phyloP scores from a whole-genome alignment of 2,329 filamentous ascomycete species.

The Penicillium hordei region DNA sequence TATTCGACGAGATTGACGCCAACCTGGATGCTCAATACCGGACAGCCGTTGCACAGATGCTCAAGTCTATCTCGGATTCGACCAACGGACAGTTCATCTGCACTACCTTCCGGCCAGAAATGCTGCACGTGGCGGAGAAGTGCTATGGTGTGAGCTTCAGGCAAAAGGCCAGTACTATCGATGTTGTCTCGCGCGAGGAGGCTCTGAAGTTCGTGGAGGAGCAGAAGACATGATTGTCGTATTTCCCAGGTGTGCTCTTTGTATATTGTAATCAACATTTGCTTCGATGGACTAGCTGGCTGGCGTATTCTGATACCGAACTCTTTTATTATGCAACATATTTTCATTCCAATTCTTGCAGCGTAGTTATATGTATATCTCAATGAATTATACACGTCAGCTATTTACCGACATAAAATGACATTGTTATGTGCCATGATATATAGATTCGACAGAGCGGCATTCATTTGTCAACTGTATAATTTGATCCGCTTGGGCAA shows the following conservation, averaged over 20 bases:
- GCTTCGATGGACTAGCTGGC: conserved; percentile 18
- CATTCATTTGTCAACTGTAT: not conserved
- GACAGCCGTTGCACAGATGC: conserved; percentile 86
- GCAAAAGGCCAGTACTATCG: conserved; percentile 92
- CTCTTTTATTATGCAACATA: conserved; percentile 1
- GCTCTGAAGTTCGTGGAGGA: conserved; percentile 94
- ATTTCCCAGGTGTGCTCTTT: conserved; percentile 6
- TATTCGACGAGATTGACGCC: conserved; percentile 98
- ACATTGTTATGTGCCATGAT: not conserved
- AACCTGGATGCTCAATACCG: conserved; percentile 98
- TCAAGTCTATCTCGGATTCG: conserved; percentile 68
- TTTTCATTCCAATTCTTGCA: not conserved
- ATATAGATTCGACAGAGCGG: not conserved
- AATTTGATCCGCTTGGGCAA: not conserved
- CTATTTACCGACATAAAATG: not conserved
- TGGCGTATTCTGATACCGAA: conserved; percentile 21
- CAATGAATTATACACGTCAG: not conserved
- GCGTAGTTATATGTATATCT: not conserved
- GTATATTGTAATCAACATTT: conserved; percentile 13
- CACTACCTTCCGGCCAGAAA: conserved; percentile 96
- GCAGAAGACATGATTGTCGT: conserved; percentile 53
- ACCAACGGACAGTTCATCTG: conserved; percentile 84
- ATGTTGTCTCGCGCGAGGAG: conserved; percentile 82
- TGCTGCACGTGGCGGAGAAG: conserved; percentile 92
- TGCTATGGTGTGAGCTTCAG: conserved; percentile 92